Percentiles rank a stretch among this genome's conserved stretches.
phyloP scores from a whole-genome alignment of 345 rosid genomes.

The Rubroshorea leprosula region DNA sequence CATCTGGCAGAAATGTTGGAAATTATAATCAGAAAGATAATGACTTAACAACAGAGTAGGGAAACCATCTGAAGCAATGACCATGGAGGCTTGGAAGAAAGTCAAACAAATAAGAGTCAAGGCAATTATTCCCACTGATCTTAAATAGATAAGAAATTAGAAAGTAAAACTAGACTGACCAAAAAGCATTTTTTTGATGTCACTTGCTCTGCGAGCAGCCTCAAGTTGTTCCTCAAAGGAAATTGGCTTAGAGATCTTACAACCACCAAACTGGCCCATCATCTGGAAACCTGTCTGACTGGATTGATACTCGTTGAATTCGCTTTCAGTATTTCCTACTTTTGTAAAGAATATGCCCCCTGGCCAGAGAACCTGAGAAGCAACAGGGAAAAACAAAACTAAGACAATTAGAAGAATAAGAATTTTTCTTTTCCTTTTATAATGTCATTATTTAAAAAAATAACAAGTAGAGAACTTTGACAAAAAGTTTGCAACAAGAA shows the following conservation, averaged over 20 bases:
- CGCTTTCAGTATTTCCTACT: conserved; percentile 29
- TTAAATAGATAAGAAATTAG: not conserved
- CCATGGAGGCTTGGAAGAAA: conserved; percentile 10
- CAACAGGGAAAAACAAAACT: not conserved
- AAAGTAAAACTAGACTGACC: conserved; percentile 39
- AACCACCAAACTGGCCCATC: conserved; percentile 46
- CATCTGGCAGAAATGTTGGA: conserved; percentile 46
- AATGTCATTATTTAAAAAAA: too few species aligned
- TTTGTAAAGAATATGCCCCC: conserved; percentile 72
- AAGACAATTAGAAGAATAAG: conserved; percentile 7
- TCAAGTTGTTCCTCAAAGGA: conserved; percentile 82
- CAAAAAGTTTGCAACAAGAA: too few species aligned
- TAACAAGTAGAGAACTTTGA: too few species aligned
- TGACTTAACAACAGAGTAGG: not conserved
- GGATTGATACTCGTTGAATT: conserved; percentile 28
- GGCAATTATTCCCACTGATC: conserved; percentile 3
- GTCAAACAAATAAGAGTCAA: not conserved
- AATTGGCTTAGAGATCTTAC: conserved; percentile 42
- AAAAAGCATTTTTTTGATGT: conserved; percentile 74
- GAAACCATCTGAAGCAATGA: not conserved
- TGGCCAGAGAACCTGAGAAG: conserved; percentile 82
- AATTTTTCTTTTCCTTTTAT: not conserved
- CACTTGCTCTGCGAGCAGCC: conserved; percentile 83
- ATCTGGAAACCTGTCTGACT: conserved; percentile 33
- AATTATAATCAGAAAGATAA: not conserved